phyloP scores from a whole-genome alignment of 2,329 filamentous ascomycete genomes.

The Colletotrichum brevisporum region DNA sequence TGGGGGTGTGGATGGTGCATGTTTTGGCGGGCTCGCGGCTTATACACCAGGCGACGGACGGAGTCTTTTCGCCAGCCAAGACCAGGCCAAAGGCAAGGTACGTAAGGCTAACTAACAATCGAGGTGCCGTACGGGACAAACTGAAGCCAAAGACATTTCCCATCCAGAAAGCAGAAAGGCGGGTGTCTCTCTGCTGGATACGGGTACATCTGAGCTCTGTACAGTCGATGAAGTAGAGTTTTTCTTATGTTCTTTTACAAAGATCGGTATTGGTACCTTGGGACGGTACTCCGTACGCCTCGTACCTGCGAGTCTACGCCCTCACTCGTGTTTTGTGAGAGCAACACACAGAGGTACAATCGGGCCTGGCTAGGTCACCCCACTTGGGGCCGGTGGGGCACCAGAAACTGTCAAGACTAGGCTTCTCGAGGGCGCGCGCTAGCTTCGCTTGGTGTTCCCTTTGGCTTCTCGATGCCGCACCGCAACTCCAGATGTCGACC shows the following conservation, averaged over 20 bases:
- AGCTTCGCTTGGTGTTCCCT: conserved; percentile 22
- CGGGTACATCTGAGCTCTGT: background rate
- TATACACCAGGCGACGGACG: too few species aligned
- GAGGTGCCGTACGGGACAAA: too few species aligned
- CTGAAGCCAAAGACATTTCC: too few species aligned
- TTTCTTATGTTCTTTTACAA: too few species aligned
- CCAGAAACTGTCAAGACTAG: conserved; percentile 21
- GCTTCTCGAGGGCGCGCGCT: conserved; percentile 8
- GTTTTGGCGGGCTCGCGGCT: too few species aligned
- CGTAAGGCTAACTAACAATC: too few species aligned
- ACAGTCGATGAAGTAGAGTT: too few species aligned
- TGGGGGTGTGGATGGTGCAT: too few species aligned
- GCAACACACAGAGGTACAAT: background rate
- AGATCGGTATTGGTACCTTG: conserved; percentile 13
- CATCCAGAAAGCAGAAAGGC: too few species aligned
- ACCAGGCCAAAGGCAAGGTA: too few species aligned
- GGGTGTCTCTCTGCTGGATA: too few species aligned
- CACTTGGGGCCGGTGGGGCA: conserved; percentile 1
- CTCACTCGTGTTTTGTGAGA: background rate
- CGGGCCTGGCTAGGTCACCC: background rate
- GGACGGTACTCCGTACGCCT: background rate
- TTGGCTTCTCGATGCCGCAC: conserved; percentile 34
- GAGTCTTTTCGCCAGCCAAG: too few species aligned
- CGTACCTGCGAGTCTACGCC: background rate
- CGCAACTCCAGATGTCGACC: conserved; percentile 31